These are phyloP conservation scores for Eudorina sp. DNA, from an alignment of 139 green algal genomes.

Conservation along the genomic window DNA sequence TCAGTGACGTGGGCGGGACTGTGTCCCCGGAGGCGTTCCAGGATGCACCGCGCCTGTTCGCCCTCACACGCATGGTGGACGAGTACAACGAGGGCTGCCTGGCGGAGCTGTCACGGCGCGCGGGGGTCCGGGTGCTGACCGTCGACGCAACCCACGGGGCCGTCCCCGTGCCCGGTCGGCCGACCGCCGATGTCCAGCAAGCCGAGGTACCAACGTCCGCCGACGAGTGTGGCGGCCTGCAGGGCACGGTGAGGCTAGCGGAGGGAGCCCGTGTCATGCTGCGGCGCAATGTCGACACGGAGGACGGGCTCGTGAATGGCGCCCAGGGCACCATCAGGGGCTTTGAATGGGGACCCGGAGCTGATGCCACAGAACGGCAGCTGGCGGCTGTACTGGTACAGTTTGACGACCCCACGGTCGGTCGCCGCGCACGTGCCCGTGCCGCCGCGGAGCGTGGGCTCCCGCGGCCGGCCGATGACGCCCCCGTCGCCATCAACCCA, in stretches of 20 bases:
- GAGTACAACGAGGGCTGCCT: constrained; percentile 20
- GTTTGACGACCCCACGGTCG: constrained; percentile 4
- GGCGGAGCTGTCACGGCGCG: neutral
- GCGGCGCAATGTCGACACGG: neutral
- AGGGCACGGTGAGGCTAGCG: neutral
- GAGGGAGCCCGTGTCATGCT: constrained; percentile 20
- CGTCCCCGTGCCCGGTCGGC: neutral
- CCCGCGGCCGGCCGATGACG: neutral
- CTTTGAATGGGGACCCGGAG: neutral
- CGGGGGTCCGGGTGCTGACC: neutral
- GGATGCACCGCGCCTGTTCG: constrained; percentile 1
- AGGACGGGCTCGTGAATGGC: constrained; percentile 17
- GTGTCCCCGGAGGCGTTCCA: neutral
- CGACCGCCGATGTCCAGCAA: neutral
- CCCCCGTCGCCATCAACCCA: constrained; percentile 5
- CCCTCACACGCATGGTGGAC: neutral
- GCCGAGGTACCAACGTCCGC: neutral
- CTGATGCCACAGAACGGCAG: neutral
- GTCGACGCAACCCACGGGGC: neutral
- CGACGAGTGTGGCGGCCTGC: constrained; percentile 22
- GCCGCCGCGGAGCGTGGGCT: neutral
- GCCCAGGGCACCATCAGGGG: neutral
- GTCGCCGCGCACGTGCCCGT: neutral
- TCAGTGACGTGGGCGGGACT: neutral
- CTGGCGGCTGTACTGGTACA: neutral